Conservation (phyloP, 1,284 basidiomycete species). For the Austroboletus niveus region DNA sequence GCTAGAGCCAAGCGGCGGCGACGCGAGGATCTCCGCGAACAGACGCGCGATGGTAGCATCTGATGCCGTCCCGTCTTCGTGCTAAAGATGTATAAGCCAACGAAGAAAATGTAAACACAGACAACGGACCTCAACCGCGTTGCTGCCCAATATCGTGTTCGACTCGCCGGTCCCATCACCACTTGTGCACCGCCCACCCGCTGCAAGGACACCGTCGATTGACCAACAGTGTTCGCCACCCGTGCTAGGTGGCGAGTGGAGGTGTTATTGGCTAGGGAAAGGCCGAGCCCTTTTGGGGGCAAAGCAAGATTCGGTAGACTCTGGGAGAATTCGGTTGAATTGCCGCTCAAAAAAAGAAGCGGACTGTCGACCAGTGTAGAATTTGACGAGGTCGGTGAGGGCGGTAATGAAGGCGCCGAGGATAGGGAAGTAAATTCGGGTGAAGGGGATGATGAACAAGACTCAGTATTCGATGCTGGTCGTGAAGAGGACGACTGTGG, state of each 20-base stretch:
- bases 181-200: slow-evolving; percentile 62
- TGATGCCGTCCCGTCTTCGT: slow-evolving; percentile 31
- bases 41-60: slow-evolving; percentile 32
- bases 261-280: slow-evolving; percentile 39
- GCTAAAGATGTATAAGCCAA: slow-evolving; percentile 7
- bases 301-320: slow-evolving; percentile 23
- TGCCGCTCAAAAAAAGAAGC: slow-evolving; percentile 26
- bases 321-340: slow-evolving; percentile 30
- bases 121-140: slow-evolving; percentile 20
- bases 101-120: fast-evolving
- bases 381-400: slow-evolving; percentile 51
- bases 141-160: slow-evolving; percentile 5
- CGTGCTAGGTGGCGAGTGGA: slow-evolving; percentile 93
- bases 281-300: slow-evolving; percentile 21
- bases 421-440: slow-evolving; percentile 16
- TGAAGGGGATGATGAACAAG: slow-evolving; percentile 15
- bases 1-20: slow-evolving; percentile 32
- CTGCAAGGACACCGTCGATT: slow-evolving; percentile 76
- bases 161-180: slow-evolving; percentile 28
- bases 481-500: no score
- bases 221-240: slow-evolving; percentile 75
- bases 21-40: slow-evolving; percentile 36
- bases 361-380: slow-evolving; percentile 36
- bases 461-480: neutral
- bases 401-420: slow-evolving; percentile 32